Evolutionary conservation across 805 yeast genomes (phyloP).

Genomic region (Schwanniomyces sp.): DNA sequence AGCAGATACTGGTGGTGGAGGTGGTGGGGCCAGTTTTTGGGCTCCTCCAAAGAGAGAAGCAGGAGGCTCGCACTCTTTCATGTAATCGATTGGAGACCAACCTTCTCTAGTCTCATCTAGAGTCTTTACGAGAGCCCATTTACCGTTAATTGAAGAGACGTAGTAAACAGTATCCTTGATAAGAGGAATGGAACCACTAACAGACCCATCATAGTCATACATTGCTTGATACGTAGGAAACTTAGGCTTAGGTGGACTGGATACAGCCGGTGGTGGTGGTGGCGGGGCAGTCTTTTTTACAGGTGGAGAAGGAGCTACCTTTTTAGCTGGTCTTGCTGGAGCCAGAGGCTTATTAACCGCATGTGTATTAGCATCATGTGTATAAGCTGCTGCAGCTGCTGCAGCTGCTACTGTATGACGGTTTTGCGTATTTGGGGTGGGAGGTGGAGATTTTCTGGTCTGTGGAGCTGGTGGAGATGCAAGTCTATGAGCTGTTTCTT

Average conservation of each 20-base stretch:
- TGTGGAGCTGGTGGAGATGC: constrained; percentile 18
- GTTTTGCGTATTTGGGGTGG: constrained; percentile 3
- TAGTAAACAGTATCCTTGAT: constrained; percentile 73
- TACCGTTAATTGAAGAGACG: constrained; percentile 74
- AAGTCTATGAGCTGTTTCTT: constrained; percentile 15
- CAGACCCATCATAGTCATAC: constrained; percentile 86
- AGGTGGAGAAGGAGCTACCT: constrained; percentile 66
- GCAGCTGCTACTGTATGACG: constrained; percentile 1
- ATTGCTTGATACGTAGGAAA: constrained; percentile 82
- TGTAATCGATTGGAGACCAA: constrained; percentile 97
- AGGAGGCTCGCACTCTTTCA: constrained; percentile 59
- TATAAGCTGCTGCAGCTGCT: constrained; percentile 4
- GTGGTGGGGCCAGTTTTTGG: constrained; percentile 34
- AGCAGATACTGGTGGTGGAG: constrained; percentile 28
- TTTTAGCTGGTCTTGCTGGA: constrained; percentile 28
- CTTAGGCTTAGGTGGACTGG: constrained; percentile 53
- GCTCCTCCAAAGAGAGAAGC: constrained; percentile 23
- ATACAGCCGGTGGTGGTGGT: constrained; percentile 65
- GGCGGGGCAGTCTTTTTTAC: constrained; percentile 31
- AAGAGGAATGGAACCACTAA: constrained; percentile 77
- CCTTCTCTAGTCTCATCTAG: constrained; percentile 81
- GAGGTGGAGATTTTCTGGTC: constrained; percentile 1
- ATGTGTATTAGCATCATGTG: constrained; percentile 4
- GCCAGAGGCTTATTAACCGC: constrained; percentile 12
- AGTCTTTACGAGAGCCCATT: constrained; percentile 91